Conservation (phyloP, 805 yeast species). For the Kodamaea kakaduensis region DNA sequence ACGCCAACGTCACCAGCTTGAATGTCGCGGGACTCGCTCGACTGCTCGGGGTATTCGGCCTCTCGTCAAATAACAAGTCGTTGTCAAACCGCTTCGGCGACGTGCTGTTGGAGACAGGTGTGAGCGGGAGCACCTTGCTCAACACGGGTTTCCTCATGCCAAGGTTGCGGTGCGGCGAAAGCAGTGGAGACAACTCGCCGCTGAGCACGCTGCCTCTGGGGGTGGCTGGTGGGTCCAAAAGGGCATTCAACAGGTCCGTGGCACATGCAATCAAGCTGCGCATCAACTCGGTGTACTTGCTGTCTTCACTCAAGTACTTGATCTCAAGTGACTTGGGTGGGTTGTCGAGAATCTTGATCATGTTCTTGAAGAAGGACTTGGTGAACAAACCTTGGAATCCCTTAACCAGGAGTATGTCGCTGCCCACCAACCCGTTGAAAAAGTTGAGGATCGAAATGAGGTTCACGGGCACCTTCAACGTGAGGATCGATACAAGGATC, state of each 20-base stretch:
- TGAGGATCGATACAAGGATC: conserved; percentile 34
- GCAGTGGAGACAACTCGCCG: conserved; percentile 3
- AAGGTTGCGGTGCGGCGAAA: neutral
- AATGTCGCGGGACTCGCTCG: conserved; percentile 10
- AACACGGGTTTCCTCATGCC: conserved; percentile 1
- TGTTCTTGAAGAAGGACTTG: conserved; percentile 20
- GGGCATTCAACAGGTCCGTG: conserved; percentile 20
- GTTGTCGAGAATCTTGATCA: conserved; percentile 36
- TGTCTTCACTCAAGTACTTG: conserved; percentile 29
- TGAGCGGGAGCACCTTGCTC: conserved; percentile 12
- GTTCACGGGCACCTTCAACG: conserved; percentile 31
- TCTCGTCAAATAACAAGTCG: conserved; percentile 9
- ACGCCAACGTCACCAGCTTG: conserved; percentile 4
- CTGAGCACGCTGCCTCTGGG: conserved; percentile 21
- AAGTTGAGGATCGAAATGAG: conserved; percentile 18
- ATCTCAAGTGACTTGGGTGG: conserved; percentile 46
- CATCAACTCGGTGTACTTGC: conserved; percentile 36
- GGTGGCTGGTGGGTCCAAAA: conserved; percentile 27
- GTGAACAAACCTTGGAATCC: conserved; percentile 16
- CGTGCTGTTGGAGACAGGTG: conserved; percentile 26
- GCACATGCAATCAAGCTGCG: conserved; percentile 30
- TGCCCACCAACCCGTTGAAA: conserved; percentile 17
- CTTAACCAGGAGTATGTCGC: conserved; percentile 18
- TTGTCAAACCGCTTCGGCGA: conserved; percentile 17
- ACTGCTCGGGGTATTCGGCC: conserved; percentile 11